These are phyloP conservation scores for Diplocarpon mali DNA, from an alignment of 2,329 filamentous ascomycete species.

Conservation along the genomic window DNA sequence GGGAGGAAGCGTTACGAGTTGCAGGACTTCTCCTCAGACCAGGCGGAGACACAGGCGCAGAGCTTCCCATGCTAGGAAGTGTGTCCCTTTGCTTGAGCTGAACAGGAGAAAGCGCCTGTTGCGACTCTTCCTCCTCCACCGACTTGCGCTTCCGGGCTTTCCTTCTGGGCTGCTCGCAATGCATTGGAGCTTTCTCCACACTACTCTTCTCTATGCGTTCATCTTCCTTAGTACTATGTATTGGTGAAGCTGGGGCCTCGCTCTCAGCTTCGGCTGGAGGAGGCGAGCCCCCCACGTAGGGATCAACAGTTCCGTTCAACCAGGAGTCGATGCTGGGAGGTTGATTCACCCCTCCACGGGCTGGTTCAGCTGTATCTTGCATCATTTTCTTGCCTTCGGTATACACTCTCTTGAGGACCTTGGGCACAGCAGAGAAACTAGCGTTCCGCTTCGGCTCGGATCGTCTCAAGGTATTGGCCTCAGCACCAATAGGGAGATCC, in stretches of 20 bases:
- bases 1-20: slow-evolving; percentile 38
- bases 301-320: slow-evolving; percentile 51
- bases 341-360: slow-evolving; percentile 41
- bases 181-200: slow-evolving; percentile 10
- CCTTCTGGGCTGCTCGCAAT: slow-evolving; percentile 1
- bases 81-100: slow-evolving; percentile 20
- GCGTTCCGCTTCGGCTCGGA: slow-evolving; percentile 37
- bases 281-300: slow-evolving; percentile 34
- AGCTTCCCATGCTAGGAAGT: slow-evolving; percentile 21
- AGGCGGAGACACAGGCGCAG: slow-evolving; percentile 20
- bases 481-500: slow-evolving; percentile 41
- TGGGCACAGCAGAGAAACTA: slow-evolving; percentile 52
- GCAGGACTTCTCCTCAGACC: slow-evolving; percentile 46
- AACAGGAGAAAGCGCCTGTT: slow-evolving; percentile 22
- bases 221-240: slow-evolving; percentile 10
- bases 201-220: slow-evolving; percentile 14
- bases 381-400: slow-evolving; percentile 55
- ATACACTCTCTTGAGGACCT: slow-evolving; percentile 53
- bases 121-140: slow-evolving; percentile 20
- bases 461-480: slow-evolving; percentile 39
- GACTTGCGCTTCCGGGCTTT: slow-evolving; percentile 11
- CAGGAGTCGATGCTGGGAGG: slow-evolving; percentile 56
- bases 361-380: slow-evolving; percentile 47
- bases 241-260: slow-evolving; percentile 28
- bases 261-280: no score